Percentiles rank a stretch among this genome's conserved stretches.
These are phyloP conservation scores for Pueraria montana DNA, from an alignment of 306 rosid genomes.

Conservation along the genomic window DNA sequence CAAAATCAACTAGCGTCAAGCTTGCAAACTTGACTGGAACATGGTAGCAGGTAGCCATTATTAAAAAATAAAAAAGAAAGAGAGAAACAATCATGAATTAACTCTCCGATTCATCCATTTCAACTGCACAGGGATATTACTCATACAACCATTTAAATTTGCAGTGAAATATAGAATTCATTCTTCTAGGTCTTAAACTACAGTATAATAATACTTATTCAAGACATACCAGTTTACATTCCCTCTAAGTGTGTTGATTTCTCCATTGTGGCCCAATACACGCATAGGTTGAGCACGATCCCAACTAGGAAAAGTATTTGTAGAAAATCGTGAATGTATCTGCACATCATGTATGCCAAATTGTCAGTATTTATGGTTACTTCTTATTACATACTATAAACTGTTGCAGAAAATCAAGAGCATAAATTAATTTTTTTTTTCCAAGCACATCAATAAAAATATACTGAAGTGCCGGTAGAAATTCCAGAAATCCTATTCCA, in stretches of 20 bases:
- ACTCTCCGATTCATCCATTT: not conserved
- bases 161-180: not conserved
- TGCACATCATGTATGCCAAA: not conserved
- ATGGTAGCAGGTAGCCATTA: not conserved
- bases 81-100: not conserved
- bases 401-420: not conserved
- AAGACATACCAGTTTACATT: constrained; percentile 21
- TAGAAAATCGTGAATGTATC: constrained; percentile 15
- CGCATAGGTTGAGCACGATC: constrained; percentile 33
- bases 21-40: not conserved
- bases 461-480: not conserved
- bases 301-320: constrained; percentile 31
- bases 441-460: not conserved
- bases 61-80: not conserved
- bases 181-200: not conserved
- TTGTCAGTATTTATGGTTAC: constrained; percentile 16
- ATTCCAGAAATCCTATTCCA: not conserved
- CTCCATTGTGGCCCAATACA: constrained; percentile 22
- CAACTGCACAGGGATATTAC: not conserved
- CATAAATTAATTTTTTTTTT: not conserved
- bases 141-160: not conserved
- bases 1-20: not conserved
- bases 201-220: not conserved
- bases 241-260: constrained; percentile 31
- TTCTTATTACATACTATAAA: not conserved